phyloP scores from a whole-genome alignment of 345 rosid genomes.

The Arabidopsis arenosa region DNA sequence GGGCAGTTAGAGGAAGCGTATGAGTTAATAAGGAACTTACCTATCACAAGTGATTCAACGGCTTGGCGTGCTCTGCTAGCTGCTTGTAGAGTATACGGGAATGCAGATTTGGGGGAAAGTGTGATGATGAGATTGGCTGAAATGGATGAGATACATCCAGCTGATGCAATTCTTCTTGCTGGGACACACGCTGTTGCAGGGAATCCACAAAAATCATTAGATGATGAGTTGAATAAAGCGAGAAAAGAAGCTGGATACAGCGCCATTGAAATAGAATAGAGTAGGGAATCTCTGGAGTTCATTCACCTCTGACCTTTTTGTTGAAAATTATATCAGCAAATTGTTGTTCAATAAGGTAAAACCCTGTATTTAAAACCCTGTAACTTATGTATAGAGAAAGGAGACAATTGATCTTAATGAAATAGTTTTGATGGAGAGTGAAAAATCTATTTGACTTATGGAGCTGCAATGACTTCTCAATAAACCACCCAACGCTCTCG shows the following conservation, averaged over 20 bases:
- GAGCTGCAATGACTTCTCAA: slow-evolving; percentile 19
- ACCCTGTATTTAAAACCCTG: background rate
- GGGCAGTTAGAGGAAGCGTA: slow-evolving; percentile 69
- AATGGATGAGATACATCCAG: slow-evolving; percentile 52
- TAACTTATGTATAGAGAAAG: background rate
- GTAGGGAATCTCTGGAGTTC: slow-evolving; percentile 10
- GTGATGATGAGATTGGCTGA: slow-evolving; percentile 53
- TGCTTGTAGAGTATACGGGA: slow-evolving; percentile 68
- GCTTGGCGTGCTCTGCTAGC: slow-evolving; percentile 74
- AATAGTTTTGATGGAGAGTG: background rate
- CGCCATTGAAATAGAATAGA: slow-evolving; percentile 48
- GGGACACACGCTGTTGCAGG: slow-evolving; percentile 61
- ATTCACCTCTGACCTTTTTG: slow-evolving; percentile 2
- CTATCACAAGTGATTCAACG: slow-evolving; percentile 54
- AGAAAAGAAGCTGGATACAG: slow-evolving; percentile 61
- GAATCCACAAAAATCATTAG: slow-evolving; percentile 38
- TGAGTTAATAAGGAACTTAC: slow-evolving; percentile 56
- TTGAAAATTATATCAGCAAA: background rate
- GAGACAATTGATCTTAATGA: background rate
- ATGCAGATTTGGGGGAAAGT: slow-evolving; percentile 53
- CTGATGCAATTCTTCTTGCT: slow-evolving; percentile 61
- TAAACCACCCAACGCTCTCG: background rate
- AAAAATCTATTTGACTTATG: background rate
- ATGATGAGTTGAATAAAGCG: slow-evolving; percentile 38
- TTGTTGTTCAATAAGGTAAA: background rate